Evolutionary conservation across 805 yeast species (phyloP).

Genomic region (Metschnikowia gelsemii): DNA sequence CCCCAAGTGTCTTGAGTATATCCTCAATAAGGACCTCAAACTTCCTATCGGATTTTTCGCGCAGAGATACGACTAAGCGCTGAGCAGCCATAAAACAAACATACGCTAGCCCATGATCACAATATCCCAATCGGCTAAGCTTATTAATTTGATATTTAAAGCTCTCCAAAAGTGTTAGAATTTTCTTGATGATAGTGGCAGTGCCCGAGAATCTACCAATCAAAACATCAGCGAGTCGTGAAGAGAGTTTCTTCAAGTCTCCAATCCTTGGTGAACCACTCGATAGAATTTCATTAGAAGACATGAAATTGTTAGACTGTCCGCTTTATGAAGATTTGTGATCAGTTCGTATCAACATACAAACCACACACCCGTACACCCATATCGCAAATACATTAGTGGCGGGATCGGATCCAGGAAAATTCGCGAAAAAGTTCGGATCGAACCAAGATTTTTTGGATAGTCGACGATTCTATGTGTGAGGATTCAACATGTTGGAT

Average conservation of each 20-base stretch:
- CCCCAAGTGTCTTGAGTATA: constrained; percentile 3
- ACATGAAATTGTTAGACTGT: background rate
- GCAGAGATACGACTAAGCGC: background rate
- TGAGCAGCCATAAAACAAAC: constrained; percentile 22
- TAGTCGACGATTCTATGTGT: no score
- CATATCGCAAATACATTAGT: no score
- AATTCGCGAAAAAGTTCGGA: no score
- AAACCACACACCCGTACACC: background rate
- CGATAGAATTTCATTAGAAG: background rate
- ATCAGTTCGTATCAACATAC: background rate
- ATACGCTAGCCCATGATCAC: constrained; percentile 40
- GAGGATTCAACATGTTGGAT: no score
- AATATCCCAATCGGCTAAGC: constrained; percentile 28
- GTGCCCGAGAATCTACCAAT: background rate
- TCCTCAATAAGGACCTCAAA: constrained; percentile 4
- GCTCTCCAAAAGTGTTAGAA: constrained; percentile 30
- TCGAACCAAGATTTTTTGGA: no score
- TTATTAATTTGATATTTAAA: constrained; percentile 35
- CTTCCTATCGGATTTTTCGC: background rate
- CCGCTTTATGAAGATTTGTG: background rate
- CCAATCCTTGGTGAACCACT: background rate
- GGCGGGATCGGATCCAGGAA: no score
- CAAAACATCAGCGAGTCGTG: constrained; percentile 2
- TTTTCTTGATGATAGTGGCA: constrained; percentile 1
- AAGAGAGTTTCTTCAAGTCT: background rate